Evolutionary conservation across 176 grass and related monocot species (phyloP), one percentile per base, ranked within the genome.

Genomic region (Phoenix roebelenii): DNA sequence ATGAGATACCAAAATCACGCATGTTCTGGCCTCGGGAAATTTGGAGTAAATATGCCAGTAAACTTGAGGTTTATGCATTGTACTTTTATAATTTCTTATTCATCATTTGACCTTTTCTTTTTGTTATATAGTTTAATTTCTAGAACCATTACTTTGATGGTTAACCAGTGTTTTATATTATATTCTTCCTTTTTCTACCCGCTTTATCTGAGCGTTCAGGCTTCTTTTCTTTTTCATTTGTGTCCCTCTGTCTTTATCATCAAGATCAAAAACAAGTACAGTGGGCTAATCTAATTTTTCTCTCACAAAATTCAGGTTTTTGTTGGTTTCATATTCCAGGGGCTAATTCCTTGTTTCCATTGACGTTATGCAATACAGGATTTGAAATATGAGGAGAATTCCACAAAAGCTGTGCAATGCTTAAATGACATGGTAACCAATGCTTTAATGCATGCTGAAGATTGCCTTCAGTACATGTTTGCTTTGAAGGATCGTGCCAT

Each of bases 21-120:
- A 97, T 97, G 92, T 97, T 97, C 76, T 97, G 92, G 92, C 92
- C 92, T 73, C 83, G 78, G 17, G 80, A 97, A 87, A 88, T 80
- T 68, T 97, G 92, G 92, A 88, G 83, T 61, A 97, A 97, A 88
- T 97, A 97, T 70, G 84, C 62, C 12, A 61, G 85, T 71, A 88
- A 88, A 71, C 92, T 97, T 77, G 92, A 97, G 92, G 92, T 97
- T 60, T 63, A 51, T 56, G 3, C 52, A 26, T 32, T 60, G 15
- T 7, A 35, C 69, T 69, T 64, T 24, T 50, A 5, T 44, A 3
- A 65, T 59, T 23, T 1, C 23, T 28, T n/a, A 24, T 55, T 63
- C 39, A 18, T 3, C n/a, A 18, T 22, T 61, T 22, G 5, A 28
- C 44, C 15, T 57, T 26, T 35, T 26, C 5, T 19, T 50, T 18